Percentiles rank a stretch among this genome's conserved stretches.
Evolutionary conservation across 768 basidiomycete genomes (phyloP).

Genomic region (Russula vinacea): DNA sequence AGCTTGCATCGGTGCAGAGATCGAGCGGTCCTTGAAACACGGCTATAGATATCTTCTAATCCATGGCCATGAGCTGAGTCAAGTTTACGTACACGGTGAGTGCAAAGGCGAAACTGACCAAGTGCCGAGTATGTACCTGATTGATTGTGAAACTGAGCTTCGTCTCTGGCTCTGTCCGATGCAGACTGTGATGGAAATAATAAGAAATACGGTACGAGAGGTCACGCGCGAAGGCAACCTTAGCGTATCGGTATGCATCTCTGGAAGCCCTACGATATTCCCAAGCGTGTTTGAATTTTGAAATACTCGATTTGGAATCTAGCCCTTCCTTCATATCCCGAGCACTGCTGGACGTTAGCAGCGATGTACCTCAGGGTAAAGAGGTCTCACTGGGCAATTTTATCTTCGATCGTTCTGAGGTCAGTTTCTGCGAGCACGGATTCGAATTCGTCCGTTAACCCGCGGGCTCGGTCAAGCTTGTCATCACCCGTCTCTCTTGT

Average conservation of each 20-base stretch:
- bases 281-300: constrained; percentile 4
- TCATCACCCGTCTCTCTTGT: background rate
- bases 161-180: background rate
- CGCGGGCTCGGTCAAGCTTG: background rate
- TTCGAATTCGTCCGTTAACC: background rate
- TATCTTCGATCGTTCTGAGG: background rate
- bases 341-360: constrained; percentile 6
- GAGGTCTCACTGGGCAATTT: background rate
- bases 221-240: background rate
- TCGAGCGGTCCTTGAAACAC: background rate
- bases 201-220: background rate
- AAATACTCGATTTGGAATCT: background rate
- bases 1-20: constrained; percentile 2
- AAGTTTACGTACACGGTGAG: background rate
- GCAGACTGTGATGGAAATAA: background rate
- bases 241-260: background rate
- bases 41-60: background rate
- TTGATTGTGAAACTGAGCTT: background rate
- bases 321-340: background rate
- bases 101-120: background rate
- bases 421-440: background rate
- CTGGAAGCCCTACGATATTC: constrained; percentile 2
- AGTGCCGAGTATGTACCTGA: background rate
- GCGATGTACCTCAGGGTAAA: background rate
- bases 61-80: background rate